These are phyloP conservation scores for Penicillium riverlandense DNA, from an alignment of 495 filamentous ascomycete genomes.

Conservation along the genomic window DNA sequence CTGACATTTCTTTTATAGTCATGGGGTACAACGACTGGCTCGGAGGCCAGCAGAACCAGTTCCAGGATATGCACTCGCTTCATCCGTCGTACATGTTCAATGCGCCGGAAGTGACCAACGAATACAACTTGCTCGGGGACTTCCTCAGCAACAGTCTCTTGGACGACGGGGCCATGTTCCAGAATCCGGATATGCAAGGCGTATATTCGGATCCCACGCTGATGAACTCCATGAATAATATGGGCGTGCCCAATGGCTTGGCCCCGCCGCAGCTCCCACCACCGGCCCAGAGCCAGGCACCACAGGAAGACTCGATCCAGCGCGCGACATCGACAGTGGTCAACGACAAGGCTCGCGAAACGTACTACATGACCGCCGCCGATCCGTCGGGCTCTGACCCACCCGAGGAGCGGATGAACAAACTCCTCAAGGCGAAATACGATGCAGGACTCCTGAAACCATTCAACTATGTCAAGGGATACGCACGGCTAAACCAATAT, in stretches of 20 bases:
- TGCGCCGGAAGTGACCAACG: slow-evolving; percentile 85
- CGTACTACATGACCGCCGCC: slow-evolving; percentile 92
- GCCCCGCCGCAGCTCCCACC: slow-evolving; percentile 30
- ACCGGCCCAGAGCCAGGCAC: slow-evolving; percentile 34
- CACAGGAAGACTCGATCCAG: slow-evolving; percentile 50
- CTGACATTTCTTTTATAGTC: slow-evolving; percentile 38
- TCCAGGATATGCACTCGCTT: slow-evolving; percentile 88
- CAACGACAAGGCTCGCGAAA: slow-evolving; percentile 77
- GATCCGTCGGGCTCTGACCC: slow-evolving; percentile 88
- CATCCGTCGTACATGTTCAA: slow-evolving; percentile 95
- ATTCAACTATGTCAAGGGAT: slow-evolving; percentile 97
- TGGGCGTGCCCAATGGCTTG: slow-evolving; percentile 24
- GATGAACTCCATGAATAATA: slow-evolving; percentile 40
- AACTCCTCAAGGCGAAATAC: slow-evolving; percentile 88
- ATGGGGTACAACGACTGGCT: slow-evolving; percentile 63
- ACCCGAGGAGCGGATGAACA: slow-evolving; percentile 92
- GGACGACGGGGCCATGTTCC: slow-evolving; percentile 64
- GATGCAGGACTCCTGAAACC: slow-evolving; percentile 90
- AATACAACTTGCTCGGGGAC: slow-evolving; percentile 93
- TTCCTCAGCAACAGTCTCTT: slow-evolving; percentile 85
- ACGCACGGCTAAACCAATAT: slow-evolving; percentile 78
- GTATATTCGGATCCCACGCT: slow-evolving; percentile 51
- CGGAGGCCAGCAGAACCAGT: slow-evolving; percentile 63
- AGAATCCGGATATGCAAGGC: slow-evolving; percentile 52
- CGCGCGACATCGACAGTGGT: slow-evolving; percentile 53